phyloP scores from a whole-genome alignment of 768 basidiomycete species.

The Pholiota conissans region DNA sequence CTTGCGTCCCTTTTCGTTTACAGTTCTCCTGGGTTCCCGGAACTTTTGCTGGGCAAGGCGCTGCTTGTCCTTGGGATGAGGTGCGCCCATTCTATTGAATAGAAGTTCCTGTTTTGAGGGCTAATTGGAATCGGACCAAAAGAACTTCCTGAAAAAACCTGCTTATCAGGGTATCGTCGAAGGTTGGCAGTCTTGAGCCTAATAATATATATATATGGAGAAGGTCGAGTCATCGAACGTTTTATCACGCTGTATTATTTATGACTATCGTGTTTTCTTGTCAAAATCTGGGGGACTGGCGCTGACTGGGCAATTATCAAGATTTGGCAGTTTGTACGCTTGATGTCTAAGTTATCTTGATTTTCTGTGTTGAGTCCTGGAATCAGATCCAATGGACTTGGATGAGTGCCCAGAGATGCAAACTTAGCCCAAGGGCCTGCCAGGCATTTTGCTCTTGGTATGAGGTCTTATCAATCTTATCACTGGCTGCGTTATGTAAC shows the following conservation, averaged over 20 bases:
- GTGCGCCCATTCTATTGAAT: conserved; percentile 16
- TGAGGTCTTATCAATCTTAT: not conserved
- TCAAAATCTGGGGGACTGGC: no score
- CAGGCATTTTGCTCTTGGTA: no score
- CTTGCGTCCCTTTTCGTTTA: not conserved
- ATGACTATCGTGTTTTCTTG: no score
- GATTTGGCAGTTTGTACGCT: no score
- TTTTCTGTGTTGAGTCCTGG: no score
- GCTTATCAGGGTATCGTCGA: conserved; percentile 6
- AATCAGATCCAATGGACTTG: no score
- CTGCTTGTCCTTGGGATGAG: conserved; percentile 38
- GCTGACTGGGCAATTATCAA: no score
- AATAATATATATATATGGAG: not conserved
- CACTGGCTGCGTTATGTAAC: not conserved
- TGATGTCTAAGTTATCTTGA: no score
- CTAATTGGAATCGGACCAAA: not conserved
- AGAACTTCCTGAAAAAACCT: conserved; percentile 4
- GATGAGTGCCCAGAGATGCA: no score
- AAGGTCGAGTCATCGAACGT: not conserved
- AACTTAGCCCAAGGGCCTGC: no score
- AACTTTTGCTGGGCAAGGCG: conserved; percentile 37
- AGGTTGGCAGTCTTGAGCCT: not conserved
- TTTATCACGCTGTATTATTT: no score
- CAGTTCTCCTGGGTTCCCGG: conserved; percentile 43
- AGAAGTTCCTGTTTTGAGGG: no score